Evolutionary conservation across 306 rosid species (phyloP), one percentile per base, ranked within the genome.

Genomic region (Cicer yamashitae): DNA sequence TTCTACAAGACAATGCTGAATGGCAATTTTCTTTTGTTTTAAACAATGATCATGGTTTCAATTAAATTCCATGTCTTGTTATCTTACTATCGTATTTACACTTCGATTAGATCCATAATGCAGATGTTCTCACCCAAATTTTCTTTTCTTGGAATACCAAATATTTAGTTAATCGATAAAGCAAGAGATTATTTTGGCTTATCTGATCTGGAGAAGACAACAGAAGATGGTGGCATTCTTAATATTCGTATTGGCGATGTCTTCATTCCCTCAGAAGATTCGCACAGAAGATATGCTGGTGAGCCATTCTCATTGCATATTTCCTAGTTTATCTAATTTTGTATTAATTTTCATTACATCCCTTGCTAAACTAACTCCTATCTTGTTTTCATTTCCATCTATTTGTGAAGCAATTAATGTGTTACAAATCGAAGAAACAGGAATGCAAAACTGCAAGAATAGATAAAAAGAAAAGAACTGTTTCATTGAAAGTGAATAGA

Each of bases 121-220:
- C 37, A 38, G 34, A 14, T 44, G 43, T 54, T 62, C 72, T 30
- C 45, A 74, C 73, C 51, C 46, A 25, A 71, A 34, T 56, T 58
- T 71, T 67, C 25, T 67, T 78, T 70, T 72, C 70, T 30, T 69
- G 56, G 43, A 76, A 67, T 72, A 71, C 54, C 48, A 17, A 79
- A 73, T 58, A 57, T 73, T 20, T 72, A 94, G 98, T 88, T 94
- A 86, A 91, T 94, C 66, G 89, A 90, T 77, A 85, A 90, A 87
- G 96, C 96, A 1, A 91, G 98, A 82, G 88, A 86, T 11, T 85
- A 82, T 71, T 70, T 94, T 82, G 96, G 97, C 58, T 87, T 94
- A 20, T 89, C 88, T 63, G 89, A 81, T 78, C 89, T 91, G 78
- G 98, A 94, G 90, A 90, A 90, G 83, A 74, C 9, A 70, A 89